phyloP scores from a whole-genome alignment of 148 eudicot genomes.

The Rhododendron ovatum region DNA sequence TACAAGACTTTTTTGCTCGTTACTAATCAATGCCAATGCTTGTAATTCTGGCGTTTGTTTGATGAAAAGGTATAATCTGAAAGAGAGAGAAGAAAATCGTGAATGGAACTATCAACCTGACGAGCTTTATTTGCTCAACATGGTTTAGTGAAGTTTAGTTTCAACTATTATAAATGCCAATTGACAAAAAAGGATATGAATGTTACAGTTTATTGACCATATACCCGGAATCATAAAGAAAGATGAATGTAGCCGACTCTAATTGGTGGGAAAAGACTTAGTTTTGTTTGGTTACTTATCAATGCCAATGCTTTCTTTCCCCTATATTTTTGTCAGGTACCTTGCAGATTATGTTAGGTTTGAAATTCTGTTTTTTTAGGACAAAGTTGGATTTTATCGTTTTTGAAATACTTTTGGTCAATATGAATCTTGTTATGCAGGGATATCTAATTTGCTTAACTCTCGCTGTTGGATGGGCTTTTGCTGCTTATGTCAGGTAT shows the following conservation, averaged over 20 bases:
- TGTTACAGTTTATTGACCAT: neutral
- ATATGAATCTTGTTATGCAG: conserved; percentile 29
- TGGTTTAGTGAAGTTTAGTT: neutral
- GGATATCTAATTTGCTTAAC: conserved; percentile 70
- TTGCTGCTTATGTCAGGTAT: conserved; percentile 88
- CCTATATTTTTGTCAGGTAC: neutral
- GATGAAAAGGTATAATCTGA: neutral
- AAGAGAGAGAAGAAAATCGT: neutral
- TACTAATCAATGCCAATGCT: neutral
- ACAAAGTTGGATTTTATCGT: neutral
- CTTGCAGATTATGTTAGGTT: neutral
- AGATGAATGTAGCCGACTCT: neutral
- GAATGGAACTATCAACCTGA: neutral
- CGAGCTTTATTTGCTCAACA: neutral
- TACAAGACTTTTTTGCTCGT: neutral
- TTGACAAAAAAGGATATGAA: neutral
- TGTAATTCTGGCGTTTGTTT: neutral
- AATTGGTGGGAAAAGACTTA: neutral
- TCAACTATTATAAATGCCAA: neutral
- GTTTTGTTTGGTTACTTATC: neutral
- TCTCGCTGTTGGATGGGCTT: conserved; percentile 82
- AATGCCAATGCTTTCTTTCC: neutral
- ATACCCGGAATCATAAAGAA: neutral
- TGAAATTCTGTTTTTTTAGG: neutral
- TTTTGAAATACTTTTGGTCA: neutral